These are phyloP conservation scores for Mariannaea sp. DNA, from an alignment of 2,329 filamentous ascomycete genomes.

Conservation along the genomic window DNA sequence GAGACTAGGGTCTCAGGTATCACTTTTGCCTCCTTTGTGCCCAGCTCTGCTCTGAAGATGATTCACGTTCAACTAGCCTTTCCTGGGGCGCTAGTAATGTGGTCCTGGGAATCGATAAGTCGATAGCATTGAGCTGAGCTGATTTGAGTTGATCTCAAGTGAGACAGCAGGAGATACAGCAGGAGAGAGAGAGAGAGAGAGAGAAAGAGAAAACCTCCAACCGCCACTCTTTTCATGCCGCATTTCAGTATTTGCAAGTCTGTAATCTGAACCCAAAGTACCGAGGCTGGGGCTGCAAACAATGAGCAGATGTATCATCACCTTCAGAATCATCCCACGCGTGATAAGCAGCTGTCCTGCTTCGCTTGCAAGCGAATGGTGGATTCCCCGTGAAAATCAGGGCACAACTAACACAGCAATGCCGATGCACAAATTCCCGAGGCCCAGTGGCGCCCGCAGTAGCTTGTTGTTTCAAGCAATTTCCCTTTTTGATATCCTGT, in stretches of 20 bases:
- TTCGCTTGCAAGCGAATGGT: constrained; percentile 1
- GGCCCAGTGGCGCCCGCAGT: constrained; percentile 28
- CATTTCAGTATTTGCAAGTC: constrained; percentile 5
- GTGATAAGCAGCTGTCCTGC: neutral
- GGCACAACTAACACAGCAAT: constrained; percentile 22
- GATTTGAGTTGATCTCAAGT: constrained; percentile 4
- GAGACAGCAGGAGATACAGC: neutral
- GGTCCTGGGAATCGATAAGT: constrained; percentile 6
- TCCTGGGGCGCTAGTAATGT: constrained; percentile 8
- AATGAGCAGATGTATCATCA: neutral
- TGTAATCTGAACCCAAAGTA: constrained; percentile 3
- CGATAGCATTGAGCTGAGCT: constrained; percentile 7
- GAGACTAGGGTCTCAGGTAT: constrained; percentile 24
- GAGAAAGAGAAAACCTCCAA: too few relatives aligned
- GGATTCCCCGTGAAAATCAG: constrained; percentile 15
- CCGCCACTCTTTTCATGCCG: neutral
- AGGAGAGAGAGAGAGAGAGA: too few relatives aligned
- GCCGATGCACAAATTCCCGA: constrained; percentile 12
- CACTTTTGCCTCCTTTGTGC: neutral
- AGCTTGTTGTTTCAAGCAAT: constrained; percentile 33
- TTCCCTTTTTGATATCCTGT: constrained; percentile 36
- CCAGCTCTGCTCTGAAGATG: constrained; percentile 1
- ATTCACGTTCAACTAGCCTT: constrained; percentile 2
- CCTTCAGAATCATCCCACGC: constrained; percentile 1
- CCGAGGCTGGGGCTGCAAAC: constrained; percentile 3